phyloP scores from a whole-genome alignment of 148 eudicot genomes.

The Camellia granthamiana region DNA sequence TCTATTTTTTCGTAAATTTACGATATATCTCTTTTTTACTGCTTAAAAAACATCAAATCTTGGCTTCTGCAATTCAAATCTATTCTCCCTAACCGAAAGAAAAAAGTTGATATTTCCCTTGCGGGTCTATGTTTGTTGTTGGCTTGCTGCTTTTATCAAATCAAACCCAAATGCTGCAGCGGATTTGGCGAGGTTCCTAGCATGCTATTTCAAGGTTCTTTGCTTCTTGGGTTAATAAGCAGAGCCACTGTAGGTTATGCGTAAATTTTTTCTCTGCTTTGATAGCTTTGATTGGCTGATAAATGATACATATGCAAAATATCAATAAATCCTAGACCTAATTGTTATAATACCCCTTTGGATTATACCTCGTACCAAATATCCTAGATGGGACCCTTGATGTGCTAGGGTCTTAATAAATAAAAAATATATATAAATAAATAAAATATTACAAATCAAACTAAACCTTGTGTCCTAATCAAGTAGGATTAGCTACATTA shows the following conservation, averaged over 20 bases:
- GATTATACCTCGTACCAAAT: neutral
- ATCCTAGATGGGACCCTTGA: neutral
- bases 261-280: slow-evolving; percentile 50
- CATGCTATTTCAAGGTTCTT: slow-evolving; percentile 89
- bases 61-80: slow-evolving; percentile 74
- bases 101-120: slow-evolving; percentile 81
- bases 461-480: too few relatives aligned
- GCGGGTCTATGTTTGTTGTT: slow-evolving; percentile 91
- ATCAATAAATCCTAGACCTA: neutral
- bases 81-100: slow-evolving; percentile 85
- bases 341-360: neutral
- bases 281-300: neutral
- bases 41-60: slow-evolving; percentile 20
- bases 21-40: neutral
- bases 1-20: neutral
- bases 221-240: slow-evolving; percentile 92
- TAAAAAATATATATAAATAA: too few relatives aligned
- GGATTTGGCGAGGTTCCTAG: slow-evolving; percentile 89
- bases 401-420: neutral
- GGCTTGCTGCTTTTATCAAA: slow-evolving; percentile 79
- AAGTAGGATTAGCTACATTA: too few relatives aligned
- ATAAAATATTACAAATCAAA: too few relatives aligned
- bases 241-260: slow-evolving; percentile 82
- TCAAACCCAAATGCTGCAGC: slow-evolving; percentile 59
- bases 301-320: neutral